phyloP scores from a whole-genome alignment of 108 stramenopile genomes.

The Skeletonema marinoi region DNA sequence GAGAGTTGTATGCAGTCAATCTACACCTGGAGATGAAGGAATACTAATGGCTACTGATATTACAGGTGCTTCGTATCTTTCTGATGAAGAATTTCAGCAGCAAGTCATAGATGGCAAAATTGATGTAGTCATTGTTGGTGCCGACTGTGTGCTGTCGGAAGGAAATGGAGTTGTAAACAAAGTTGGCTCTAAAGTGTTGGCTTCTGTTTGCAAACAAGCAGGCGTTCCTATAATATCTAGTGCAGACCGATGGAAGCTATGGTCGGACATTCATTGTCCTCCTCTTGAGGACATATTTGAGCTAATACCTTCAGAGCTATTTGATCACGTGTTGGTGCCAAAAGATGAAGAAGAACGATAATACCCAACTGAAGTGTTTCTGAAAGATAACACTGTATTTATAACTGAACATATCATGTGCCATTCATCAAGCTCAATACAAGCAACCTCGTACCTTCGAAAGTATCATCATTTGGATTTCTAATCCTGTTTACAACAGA shows the following conservation, averaged over 20 bases:
- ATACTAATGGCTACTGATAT: constrained; percentile 55
- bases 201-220: constrained; percentile 8
- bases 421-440: not conserved
- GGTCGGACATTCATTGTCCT: constrained; percentile 58
- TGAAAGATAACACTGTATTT: not conserved
- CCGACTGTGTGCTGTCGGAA: constrained; percentile 49
- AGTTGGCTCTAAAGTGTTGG: constrained; percentile 43
- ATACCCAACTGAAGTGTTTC: not conserved
- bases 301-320: constrained; percentile 25
- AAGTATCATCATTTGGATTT: not conserved
- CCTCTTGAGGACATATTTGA: constrained; percentile 62
- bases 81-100: constrained; percentile 35
- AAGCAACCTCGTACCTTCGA: not conserved
- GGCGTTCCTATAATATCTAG: constrained; percentile 42
- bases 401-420: not conserved
- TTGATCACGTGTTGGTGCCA: constrained; percentile 36
- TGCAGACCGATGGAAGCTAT: constrained; percentile 56
- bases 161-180: constrained; percentile 49
- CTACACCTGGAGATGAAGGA: constrained; percentile 57
- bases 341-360: not conserved
- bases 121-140: constrained; percentile 45
- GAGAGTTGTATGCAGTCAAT: constrained; percentile 44
- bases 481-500: not conserved
- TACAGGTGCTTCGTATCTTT: constrained; percentile 22
- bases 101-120: constrained; percentile 24